A percentile compares a stretch with the other conserved stretches of the same genome.
phyloP scores from a whole-genome alignment of 441 rosid genomes.

The Gossypium schwendimanii region DNA sequence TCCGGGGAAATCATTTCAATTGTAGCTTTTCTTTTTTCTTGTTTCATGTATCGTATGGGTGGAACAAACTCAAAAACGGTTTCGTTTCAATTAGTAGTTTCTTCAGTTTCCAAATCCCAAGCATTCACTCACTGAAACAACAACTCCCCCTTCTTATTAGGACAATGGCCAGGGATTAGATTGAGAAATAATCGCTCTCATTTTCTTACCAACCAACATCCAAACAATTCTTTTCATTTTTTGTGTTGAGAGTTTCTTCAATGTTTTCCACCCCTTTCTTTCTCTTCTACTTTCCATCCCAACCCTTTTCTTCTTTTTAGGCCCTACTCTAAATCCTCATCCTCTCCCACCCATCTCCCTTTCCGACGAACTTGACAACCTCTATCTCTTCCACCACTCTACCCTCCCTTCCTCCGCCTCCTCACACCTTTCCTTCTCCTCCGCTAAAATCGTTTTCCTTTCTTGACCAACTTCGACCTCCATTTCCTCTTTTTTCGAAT shows the following conservation, averaged over 20 bases:
- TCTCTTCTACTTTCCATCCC: constrained; percentile 46
- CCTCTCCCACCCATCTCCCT: constrained; percentile 45
- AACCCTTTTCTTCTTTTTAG: constrained; percentile 47
- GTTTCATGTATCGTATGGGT: too few species aligned
- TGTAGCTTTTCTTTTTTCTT: too few species aligned
- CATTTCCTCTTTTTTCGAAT: constrained; percentile 69
- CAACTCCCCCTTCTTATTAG: not conserved
- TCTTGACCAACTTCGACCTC: constrained; percentile 81
- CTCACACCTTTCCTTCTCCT: constrained; percentile 49
- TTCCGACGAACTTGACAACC: constrained; percentile 61
- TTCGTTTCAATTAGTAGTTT: too few species aligned
- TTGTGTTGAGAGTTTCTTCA: not conserved
- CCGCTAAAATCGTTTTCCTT: constrained; percentile 70
- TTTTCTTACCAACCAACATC: too few species aligned
- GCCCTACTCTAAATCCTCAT: constrained; percentile 38
- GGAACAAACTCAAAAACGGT: too few species aligned
- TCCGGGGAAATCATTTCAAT: too few species aligned
- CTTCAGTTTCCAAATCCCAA: too few species aligned
- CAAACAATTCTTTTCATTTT: too few species aligned
- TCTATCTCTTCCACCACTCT: constrained; percentile 44
- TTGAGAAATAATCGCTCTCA: too few species aligned
- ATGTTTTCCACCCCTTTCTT: constrained; percentile 53
- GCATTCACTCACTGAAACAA: too few species aligned
- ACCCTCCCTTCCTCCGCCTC: constrained; percentile 33
- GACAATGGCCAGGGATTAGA: not conserved